These are phyloP conservation scores for Tranzscheliella williamsii DNA, from an alignment of 1,284 basidiomycete species.

Conservation along the genomic window DNA sequence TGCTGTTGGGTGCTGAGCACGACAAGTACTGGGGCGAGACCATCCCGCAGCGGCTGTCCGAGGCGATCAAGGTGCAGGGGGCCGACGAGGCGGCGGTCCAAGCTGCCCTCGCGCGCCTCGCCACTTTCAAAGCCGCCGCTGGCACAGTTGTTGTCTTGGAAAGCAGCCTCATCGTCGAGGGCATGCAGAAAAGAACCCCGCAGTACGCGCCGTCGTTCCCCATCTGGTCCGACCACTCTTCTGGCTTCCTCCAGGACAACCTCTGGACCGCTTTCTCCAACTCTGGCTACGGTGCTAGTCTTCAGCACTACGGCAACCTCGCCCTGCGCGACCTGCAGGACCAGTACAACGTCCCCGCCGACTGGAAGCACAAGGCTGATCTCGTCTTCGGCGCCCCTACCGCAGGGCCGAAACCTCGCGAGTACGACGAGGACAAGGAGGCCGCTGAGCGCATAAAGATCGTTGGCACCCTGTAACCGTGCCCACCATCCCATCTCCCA, in stretches of 20 bases:
- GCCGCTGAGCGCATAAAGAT: too few species aligned
- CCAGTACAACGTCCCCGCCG: constrained; percentile 59
- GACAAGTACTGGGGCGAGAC: constrained; percentile 62
- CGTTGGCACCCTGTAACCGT: too few species aligned
- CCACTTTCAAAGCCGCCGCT: constrained; percentile 61
- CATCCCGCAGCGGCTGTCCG: constrained; percentile 49
- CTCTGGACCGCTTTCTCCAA: constrained; percentile 64
- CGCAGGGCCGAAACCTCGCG: too few species aligned
- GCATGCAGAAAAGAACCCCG: constrained; percentile 61
- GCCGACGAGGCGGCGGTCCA: constrained; percentile 35
- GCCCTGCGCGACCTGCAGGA: constrained; percentile 48
- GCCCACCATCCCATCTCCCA: too few species aligned
- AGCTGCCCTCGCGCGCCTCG: constrained; percentile 46
- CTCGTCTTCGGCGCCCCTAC: constrained; percentile 63
- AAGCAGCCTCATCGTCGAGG: constrained; percentile 34
- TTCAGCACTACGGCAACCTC: constrained; percentile 61
- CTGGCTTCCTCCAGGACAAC: constrained; percentile 62
- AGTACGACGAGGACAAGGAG: too few species aligned
- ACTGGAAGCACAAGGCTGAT: constrained; percentile 63
- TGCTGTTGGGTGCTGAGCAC: constrained; percentile 63
- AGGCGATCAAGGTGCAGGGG: constrained; percentile 6
- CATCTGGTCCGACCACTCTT: constrained; percentile 35
- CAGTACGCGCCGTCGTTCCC: constrained; percentile 62
- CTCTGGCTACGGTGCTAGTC: constrained; percentile 64
- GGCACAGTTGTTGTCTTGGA: constrained; percentile 65